Evolutionary conservation across 2,329 filamentous ascomycete genomes (phyloP), one percentile per base, ranked within the genome.

Genomic region (Colletotrichum cordylinicola): DNA sequence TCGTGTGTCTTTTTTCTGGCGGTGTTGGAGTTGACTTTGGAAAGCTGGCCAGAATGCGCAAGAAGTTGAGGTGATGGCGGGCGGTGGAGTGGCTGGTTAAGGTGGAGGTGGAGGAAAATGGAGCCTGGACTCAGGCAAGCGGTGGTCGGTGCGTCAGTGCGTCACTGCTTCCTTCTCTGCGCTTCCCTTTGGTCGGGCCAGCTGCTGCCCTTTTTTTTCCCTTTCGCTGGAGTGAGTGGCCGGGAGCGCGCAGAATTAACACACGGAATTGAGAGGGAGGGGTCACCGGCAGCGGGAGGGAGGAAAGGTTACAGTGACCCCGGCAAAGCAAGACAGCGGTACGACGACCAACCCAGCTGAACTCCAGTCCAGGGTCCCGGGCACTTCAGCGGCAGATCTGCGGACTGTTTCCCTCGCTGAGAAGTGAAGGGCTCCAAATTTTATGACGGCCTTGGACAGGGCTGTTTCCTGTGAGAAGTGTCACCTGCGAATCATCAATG

Each of bases 31-130:
- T 16, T 60, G 64, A 62, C 18, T 69, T 68, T 52, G 71, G 43
- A 70, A 76, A 75, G 72, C 61, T 76, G 74, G 74, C 74, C 70
- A 71, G 74, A 76, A 62, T 76, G 74, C 74, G 74, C 74, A 65
- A 76, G 74, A 76, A 74, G 64, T 76, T 52, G 64, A 76, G 48
- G 72, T 74, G 70, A 76, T 70, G 24, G 43, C 43, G 43, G 43
- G 43, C 43, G 43, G 70, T 70, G 67, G 62, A 76, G 74, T 70
- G 72, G 74, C 70, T 74, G 74, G 73, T 72, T 64, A 33, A 61
- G 74, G 70, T 69, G 70, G 71, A 56, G 60, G 71, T 58, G 58
- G 39, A 67, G 55, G 62, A 61, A 68, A 67, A 76, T 76, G 74
- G 74, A 76, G 52, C 74, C 60, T 74, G 43, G 66, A 56, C 60